Percentiles rank a stretch among this genome's conserved stretches.
These are phyloP conservation scores for Blastocladiella britannica DNA, from an alignment of 192 early-diverging fungal species.

Conservation along the genomic window DNA sequence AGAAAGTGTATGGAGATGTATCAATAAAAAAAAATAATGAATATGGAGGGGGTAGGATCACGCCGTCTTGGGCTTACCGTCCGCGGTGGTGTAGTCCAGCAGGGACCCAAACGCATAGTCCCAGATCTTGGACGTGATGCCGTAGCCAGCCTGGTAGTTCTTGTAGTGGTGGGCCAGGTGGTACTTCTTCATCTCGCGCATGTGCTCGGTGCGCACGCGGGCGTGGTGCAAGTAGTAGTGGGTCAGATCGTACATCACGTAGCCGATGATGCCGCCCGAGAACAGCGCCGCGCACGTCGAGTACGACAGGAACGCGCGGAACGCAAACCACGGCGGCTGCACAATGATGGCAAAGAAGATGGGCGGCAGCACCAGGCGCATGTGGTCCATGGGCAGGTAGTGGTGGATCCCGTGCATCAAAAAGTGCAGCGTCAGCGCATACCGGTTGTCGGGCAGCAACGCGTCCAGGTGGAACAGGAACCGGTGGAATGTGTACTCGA, in stretches of 20 bases:
- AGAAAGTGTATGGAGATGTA: no score
- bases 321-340: constrained; percentile 12
- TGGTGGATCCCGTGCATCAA: constrained; percentile 89
- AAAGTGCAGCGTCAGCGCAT: constrained; percentile 62
- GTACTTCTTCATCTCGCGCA: constrained; percentile 77
- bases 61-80: not conserved
- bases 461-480: constrained; percentile 88
- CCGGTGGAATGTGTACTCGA: constrained; percentile 80
- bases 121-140: constrained; percentile 82
- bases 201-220: constrained; percentile 41
- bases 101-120: constrained; percentile 60
- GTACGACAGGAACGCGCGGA: constrained; percentile 35
- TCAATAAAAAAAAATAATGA: no score
- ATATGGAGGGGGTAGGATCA: no score
- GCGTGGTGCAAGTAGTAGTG: constrained; percentile 95
- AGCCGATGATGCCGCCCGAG: constrained; percentile 57
- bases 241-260: constrained; percentile 75
- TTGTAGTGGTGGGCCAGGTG: constrained; percentile 93
- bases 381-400: constrained; percentile 84
- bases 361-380: constrained; percentile 94
- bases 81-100: constrained; percentile 10
- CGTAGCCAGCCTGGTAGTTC: constrained; percentile 64
- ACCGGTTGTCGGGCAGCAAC: constrained; percentile 58
- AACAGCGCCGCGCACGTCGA: constrained; percentile 43
- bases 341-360: not conserved